These are phyloP conservation scores for Asclepias syriaca DNA, from an alignment of 257 asterid genomes.

Conservation along the genomic window DNA sequence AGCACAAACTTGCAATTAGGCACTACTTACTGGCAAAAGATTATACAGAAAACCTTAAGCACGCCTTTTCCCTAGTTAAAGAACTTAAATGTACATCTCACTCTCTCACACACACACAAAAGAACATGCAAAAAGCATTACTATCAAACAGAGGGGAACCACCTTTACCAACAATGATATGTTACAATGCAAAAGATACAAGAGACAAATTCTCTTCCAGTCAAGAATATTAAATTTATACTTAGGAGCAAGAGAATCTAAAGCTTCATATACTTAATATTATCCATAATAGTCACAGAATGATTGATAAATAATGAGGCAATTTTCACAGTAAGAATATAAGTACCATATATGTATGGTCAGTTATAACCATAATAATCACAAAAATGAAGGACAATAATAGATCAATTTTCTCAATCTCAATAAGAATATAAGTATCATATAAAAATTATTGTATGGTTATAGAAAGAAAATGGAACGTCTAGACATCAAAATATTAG, in stretches of 20 bases:
- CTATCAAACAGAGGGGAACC: background rate
- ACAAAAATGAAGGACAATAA: background rate
- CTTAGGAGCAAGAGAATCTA: too few species aligned
- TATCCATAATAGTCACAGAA: background rate
- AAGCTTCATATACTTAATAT: constrained; percentile 1
- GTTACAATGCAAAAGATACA: background rate
- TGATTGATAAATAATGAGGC: background rate
- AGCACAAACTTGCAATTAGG: background rate
- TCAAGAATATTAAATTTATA: background rate
- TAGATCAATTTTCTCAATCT: background rate
- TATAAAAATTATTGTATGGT: background rate
- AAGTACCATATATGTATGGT: background rate
- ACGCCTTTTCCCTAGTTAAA: background rate
- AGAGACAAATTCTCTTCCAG: background rate
- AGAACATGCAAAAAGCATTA: background rate
- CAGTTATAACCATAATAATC: too few species aligned
- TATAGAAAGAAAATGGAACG: background rate
- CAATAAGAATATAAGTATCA: background rate
- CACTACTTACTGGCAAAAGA: background rate
- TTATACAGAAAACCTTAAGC: background rate
- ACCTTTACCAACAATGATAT: background rate
- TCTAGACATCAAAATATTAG: background rate
- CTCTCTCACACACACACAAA: background rate
- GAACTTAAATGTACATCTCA: background rate
- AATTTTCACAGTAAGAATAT: background rate